phyloP scores from a whole-genome alignment of 331 rosid genomes.

The Rhamnella rubrinervis region DNA sequence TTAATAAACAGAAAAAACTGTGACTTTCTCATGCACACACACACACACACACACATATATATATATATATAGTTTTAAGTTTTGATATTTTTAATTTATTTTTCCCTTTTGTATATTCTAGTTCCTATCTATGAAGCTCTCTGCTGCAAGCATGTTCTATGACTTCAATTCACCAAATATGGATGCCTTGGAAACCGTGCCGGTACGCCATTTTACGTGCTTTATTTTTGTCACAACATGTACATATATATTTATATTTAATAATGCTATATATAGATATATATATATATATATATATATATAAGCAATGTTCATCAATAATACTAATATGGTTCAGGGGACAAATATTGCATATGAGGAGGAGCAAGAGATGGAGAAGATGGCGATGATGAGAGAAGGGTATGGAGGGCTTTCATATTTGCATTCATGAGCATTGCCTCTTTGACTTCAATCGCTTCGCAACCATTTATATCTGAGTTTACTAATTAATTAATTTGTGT shows the following conservation, averaged over 20 bases:
- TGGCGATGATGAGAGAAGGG: conserved; percentile 30
- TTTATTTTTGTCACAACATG: no score
- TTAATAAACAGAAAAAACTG: no score
- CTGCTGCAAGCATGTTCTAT: conserved; percentile 54
- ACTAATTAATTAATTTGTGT: no score
- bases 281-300: not conserved
- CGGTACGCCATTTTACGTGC: conserved; percentile 26
- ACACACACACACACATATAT: no score
- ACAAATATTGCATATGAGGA: conserved; percentile 21
- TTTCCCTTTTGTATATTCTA: conserved; percentile 10
- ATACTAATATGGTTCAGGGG: conserved; percentile 21
- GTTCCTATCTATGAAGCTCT: conserved; percentile 68
- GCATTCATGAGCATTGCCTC: not conserved
- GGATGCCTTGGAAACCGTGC: conserved; percentile 31
- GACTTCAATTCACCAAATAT: conserved; percentile 34
- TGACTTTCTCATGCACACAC: no score
- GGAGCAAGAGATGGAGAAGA: conserved; percentile 35
- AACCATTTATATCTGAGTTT: no score
- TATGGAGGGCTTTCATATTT: conserved; percentile 24
- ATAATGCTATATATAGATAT: not conserved
- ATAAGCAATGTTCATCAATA: not conserved
- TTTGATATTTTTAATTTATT: not conserved
- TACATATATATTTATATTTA: not conserved
- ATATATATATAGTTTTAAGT: not conserved
- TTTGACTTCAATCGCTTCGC: no score